Percentiles rank a stretch among this genome's conserved stretches.
Conservation (phyloP, 345 rosid species). For the Eucalyptus sp. region DNA sequence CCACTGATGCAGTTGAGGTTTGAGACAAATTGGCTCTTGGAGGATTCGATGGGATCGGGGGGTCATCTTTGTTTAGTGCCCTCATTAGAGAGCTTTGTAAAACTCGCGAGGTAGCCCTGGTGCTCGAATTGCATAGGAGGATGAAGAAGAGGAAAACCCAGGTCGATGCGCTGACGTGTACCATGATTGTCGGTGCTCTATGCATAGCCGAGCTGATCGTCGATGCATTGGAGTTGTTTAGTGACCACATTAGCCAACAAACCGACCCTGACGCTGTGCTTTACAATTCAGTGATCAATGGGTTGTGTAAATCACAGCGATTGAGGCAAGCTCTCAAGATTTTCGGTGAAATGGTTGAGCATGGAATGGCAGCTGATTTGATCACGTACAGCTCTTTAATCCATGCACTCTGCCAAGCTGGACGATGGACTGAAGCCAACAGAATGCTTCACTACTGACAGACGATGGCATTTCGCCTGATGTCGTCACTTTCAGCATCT, state of each 20-base stretch:
- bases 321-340: neutral
- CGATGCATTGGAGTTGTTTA: neutral
- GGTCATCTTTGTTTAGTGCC: neutral
- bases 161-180: neutral
- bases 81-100: neutral
- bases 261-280: neutral
- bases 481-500: neutral
- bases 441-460: neutral
- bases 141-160: neutral
- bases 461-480: neutral
- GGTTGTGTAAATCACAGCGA: neutral
- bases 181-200: neutral
- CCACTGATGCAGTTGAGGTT: neutral
- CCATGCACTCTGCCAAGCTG: neutral
- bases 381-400: neutral
- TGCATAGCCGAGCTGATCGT: neutral
- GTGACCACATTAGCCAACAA: neutral
- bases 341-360: neutral
- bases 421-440: neutral
- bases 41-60: neutral
- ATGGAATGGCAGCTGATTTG: neutral
- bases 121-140: neutral
- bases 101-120: neutral
- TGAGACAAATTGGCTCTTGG: neutral
- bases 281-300: neutral